These are phyloP conservation scores for Albugo laibachii DNA, from an alignment of 352 stramenopile species.

Conservation along the genomic window DNA sequence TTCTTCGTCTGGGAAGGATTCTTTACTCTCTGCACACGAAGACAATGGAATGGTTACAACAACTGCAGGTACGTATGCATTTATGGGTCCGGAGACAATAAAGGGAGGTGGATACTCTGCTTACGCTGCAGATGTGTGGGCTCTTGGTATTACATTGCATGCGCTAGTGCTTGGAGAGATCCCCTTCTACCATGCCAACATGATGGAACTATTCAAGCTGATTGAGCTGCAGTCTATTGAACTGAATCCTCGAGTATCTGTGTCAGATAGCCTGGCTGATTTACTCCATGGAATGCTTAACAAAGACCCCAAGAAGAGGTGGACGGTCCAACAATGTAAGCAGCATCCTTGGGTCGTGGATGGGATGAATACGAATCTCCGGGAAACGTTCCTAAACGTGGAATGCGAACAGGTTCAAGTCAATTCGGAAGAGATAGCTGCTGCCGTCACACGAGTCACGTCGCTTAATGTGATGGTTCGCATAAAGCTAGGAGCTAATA, in stretches of 20 bases:
- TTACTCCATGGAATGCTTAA: slow-evolving; percentile 45
- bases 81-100: slow-evolving; percentile 67
- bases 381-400: slow-evolving; percentile 24
- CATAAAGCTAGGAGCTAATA: slow-evolving; percentile 57
- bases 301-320: slow-evolving; percentile 51
- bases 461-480: slow-evolving; percentile 55
- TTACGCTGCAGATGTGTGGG: slow-evolving; percentile 74
- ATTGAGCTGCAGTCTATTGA: slow-evolving; percentile 39
- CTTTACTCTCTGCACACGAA: slow-evolving; percentile 9
- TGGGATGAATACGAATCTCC: slow-evolving; percentile 18
- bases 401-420: slow-evolving; percentile 33
- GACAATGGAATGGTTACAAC: slow-evolving; percentile 47
- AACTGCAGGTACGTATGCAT: slow-evolving; percentile 68
- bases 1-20: slow-evolving; percentile 8
- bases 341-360: slow-evolving; percentile 42
- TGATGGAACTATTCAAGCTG: slow-evolving; percentile 67
- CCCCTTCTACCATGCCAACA: slow-evolving; percentile 65
- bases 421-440: slow-evolving; percentile 31
- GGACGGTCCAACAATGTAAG: slow-evolving; percentile 48
- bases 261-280: slow-evolving; percentile 18
- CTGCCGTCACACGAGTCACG: slow-evolving; percentile 49
- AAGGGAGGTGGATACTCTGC: slow-evolving; percentile 60
- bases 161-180: slow-evolving; percentile 58
- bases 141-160: slow-evolving; percentile 68
- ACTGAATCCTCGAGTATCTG: slow-evolving; percentile 15